phyloP scores from a whole-genome alignment of 75 land plant species.

The Cupressus sempervirens region DNA sequence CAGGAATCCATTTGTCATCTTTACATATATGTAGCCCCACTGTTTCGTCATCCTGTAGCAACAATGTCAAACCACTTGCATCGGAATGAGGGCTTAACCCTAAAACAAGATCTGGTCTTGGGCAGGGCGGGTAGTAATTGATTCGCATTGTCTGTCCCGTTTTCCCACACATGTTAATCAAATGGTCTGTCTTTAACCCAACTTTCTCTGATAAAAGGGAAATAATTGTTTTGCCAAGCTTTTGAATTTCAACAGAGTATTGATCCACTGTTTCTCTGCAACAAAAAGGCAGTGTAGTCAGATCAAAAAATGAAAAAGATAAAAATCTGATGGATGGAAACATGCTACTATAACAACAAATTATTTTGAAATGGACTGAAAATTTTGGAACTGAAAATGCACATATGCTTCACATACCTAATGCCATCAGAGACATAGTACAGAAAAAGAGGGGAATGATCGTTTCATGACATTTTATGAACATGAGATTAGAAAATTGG shows the following conservation, averaged over 20 bases:
- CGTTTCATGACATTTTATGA: too few species aligned
- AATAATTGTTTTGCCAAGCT: not conserved
- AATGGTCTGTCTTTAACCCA: not conserved
- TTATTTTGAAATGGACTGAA: not conserved
- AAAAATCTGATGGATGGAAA: not conserved
- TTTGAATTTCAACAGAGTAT: not conserved
- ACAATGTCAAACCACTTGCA: slow-evolving; percentile 35
- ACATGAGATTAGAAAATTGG: too few species aligned
- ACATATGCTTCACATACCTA: not conserved
- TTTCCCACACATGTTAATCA: not conserved
- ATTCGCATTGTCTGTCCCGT: not conserved
- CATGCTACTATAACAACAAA: not conserved
- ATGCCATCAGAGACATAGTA: too few species aligned
- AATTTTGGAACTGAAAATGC: not conserved
- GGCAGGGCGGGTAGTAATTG: slow-evolving; percentile 64
- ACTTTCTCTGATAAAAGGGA: not conserved
- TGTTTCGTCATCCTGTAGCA: slow-evolving; percentile 29
- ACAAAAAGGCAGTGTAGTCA: not conserved
- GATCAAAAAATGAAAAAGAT: not conserved
- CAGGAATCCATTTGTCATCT: slow-evolving; percentile 20
- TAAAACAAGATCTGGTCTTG: slow-evolving; percentile 50
- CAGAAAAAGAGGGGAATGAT: too few species aligned
- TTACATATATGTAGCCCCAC: slow-evolving; percentile 21
- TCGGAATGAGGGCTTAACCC: slow-evolving; percentile 65
- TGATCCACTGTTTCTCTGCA: not conserved